Conservation (phyloP, 2,329 filamentous ascomycete species). For the Penicillium crustosum region DNA sequence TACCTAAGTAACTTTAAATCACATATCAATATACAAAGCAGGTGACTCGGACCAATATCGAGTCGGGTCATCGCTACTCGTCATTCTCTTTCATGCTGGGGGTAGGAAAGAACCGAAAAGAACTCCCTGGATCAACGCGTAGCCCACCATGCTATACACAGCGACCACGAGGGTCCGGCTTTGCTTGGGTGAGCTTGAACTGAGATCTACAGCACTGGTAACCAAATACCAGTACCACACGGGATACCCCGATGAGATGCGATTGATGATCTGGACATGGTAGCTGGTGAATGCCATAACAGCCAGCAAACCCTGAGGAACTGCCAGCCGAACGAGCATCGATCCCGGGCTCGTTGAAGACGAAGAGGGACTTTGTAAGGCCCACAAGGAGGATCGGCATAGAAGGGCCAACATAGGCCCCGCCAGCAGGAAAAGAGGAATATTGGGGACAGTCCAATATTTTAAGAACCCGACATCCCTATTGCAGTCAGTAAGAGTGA, state of each 20-base stretch:
- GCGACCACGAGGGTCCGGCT: constrained; percentile 35
- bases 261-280: constrained; percentile 91
- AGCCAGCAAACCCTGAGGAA: constrained; percentile 71
- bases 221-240: constrained; percentile 86
- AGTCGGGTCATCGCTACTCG: neutral
- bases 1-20: neutral
- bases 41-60: neutral
- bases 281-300: constrained; percentile 73
- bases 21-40: neutral
- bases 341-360: constrained; percentile 25
- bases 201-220: constrained; percentile 30
- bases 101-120: constrained; percentile 90
- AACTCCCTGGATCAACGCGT: constrained; percentile 76
- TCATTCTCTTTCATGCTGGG: constrained; percentile 57
- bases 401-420: constrained; percentile 72
- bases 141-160: constrained; percentile 73
- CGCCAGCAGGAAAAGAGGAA: constrained; percentile 84
- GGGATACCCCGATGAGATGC: constrained; percentile 83
- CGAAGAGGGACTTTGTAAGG: constrained; percentile 36
- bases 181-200: constrained; percentile 18
- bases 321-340: constrained; percentile 59
- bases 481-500: constrained; percentile 2
- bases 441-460: constrained; percentile 86
- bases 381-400: constrained; percentile 58
- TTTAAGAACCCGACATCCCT: constrained; percentile 85